phyloP scores from a whole-genome alignment of 129 eudicot genomes.

The Flaveria robusta region DNA sequence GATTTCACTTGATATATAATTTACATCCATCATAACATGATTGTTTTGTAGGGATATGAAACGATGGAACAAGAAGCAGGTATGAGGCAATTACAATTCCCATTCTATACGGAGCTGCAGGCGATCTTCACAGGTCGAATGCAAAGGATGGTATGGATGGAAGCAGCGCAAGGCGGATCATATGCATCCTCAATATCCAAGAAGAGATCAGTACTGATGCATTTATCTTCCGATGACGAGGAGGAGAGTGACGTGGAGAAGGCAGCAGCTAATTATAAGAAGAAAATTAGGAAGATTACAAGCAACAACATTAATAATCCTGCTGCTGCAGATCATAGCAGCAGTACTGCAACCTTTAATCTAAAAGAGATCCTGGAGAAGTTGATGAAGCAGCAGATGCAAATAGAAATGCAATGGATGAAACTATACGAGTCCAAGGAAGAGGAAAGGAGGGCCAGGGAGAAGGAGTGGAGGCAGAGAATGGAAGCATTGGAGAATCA shows the following conservation, averaged over 20 bases:
- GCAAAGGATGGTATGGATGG: constrained; percentile 87
- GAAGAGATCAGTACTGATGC: constrained; percentile 30
- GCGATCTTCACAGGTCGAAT: constrained; percentile 64
- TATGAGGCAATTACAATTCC: constrained; percentile 74
- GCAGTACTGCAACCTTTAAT: background rate
- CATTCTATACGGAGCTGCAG: constrained; percentile 73
- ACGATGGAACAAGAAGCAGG: constrained; percentile 61
- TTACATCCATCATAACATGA: too few species aligned
- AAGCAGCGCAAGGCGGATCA: constrained; percentile 62
- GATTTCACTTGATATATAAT: too few species aligned
- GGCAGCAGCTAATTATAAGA: constrained; percentile 24
- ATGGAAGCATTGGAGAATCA: constrained; percentile 82
- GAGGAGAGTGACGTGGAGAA: constrained; percentile 48
- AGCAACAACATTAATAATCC: background rate
- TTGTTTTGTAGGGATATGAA: constrained; percentile 76
- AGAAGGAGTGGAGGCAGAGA: constrained; percentile 77
- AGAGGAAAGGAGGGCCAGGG: constrained; percentile 70
- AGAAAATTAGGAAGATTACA: constrained; percentile 50
- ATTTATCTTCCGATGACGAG: constrained; percentile 72
- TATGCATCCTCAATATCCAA: constrained; percentile 39
- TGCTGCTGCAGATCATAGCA: background rate
- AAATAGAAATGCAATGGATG: constrained; percentile 75
- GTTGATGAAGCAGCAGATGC: constrained; percentile 70
- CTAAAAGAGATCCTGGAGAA: constrained; percentile 74
- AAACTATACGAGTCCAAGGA: constrained; percentile 63